Evolutionary conservation across 352 stramenopile species (phyloP).

Genomic region (Globisporangium takayamanum): DNA sequence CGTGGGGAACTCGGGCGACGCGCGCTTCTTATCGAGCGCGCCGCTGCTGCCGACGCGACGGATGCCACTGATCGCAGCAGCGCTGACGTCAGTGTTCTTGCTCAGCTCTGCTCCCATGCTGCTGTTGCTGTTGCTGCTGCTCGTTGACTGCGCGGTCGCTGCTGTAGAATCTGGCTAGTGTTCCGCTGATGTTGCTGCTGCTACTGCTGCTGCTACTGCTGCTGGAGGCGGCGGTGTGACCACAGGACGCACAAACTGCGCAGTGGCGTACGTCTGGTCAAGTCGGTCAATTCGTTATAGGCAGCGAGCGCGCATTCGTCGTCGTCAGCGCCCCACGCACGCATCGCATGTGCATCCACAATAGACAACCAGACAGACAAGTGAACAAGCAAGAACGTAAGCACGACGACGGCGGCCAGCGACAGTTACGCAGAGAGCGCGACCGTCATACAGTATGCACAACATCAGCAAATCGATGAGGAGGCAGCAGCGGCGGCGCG

Average conservation of each 20-base stretch:
- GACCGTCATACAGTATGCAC: no score
- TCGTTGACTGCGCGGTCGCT: not conserved
- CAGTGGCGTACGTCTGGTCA: no score
- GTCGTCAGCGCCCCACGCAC: no score
- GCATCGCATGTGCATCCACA: not conserved
- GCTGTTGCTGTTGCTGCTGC: not conserved
- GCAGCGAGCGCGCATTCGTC: no score
- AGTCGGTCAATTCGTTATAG: no score
- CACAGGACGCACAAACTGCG: no score
- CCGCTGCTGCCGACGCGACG: constrained; percentile 67
- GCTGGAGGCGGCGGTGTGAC: not conserved
- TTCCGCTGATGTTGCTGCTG: not conserved
- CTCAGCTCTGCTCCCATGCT: constrained; percentile 70
- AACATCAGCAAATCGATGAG: not conserved
- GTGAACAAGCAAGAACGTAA: not conserved
- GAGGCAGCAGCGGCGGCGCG: not conserved
- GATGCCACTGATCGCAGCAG: constrained; percentile 23
- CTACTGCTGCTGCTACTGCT: not conserved
- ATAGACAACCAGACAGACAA: not conserved
- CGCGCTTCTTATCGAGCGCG: constrained; percentile 40
- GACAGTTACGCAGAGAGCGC: not conserved
- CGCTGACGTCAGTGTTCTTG: constrained; percentile 16
- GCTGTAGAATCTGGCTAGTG: not conserved
- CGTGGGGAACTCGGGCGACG: constrained; percentile 26
- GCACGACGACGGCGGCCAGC: not conserved